Percentiles rank a stretch among this genome's conserved stretches.
Conservation (phyloP, 2,329 filamentous ascomycete species). For the Penicillium sumatraense region DNA sequence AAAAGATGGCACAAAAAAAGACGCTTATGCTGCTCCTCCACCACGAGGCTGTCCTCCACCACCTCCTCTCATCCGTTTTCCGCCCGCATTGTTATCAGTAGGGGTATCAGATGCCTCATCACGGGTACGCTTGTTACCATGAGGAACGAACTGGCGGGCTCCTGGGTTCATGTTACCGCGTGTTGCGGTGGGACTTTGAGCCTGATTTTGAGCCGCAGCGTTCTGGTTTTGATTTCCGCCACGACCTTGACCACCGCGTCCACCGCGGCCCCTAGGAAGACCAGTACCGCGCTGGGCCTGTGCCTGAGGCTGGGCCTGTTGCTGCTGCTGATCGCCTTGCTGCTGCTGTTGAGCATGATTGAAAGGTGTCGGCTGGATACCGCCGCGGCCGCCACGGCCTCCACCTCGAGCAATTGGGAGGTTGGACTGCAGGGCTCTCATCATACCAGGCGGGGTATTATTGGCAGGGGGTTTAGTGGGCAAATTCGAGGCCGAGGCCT, state of each 20-base stretch:
- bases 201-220: slow-evolving; percentile 29
- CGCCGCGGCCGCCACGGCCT: slow-evolving; percentile 46
- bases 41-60: slow-evolving; percentile 39
- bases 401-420: slow-evolving; percentile 50
- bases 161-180: slow-evolving; percentile 38
- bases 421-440: slow-evolving; percentile 49
- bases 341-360: slow-evolving; percentile 33
- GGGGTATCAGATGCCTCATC: slow-evolving; percentile 53
- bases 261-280: slow-evolving; percentile 51
- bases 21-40: slow-evolving; percentile 15
- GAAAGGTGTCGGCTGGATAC: slow-evolving; percentile 38
- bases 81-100: slow-evolving; percentile 43
- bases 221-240: slow-evolving; percentile 45
- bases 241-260: slow-evolving; percentile 40
- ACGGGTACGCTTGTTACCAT: slow-evolving; percentile 60
- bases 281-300: slow-evolving; percentile 42
- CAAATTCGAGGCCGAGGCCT: slow-evolving; percentile 29
- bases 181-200: slow-evolving; percentile 14
- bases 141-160: slow-evolving; percentile 60
- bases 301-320: slow-evolving; percentile 26
- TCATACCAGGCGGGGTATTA: slow-evolving; percentile 46
- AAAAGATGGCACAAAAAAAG: no score
- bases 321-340: slow-evolving; percentile 34
- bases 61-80: slow-evolving; percentile 53
- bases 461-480: slow-evolving; percentile 41